Evolutionary conservation across 768 basidiomycete species (phyloP).

Genomic region (Psilocybe sp.): DNA sequence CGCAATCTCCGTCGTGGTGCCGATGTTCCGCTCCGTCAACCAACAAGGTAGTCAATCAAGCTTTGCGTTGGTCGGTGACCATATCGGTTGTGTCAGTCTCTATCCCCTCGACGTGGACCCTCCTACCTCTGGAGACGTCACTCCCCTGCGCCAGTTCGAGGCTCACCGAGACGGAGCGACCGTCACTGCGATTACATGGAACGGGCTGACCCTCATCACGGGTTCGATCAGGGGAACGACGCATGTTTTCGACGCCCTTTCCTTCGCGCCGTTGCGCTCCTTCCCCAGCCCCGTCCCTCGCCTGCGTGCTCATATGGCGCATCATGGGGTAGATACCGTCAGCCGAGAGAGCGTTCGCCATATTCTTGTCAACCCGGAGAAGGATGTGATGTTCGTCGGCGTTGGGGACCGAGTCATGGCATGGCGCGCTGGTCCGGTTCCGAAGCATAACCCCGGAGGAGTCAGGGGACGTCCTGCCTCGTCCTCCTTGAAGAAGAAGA

Average conservation of each 20-base stretch:
- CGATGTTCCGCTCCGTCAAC: conserved; percentile 40
- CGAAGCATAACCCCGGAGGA: conserved; percentile 26
- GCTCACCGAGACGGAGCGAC: conserved; percentile 59
- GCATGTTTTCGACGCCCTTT: conserved; percentile 64
- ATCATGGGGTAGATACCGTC: conserved; percentile 8
- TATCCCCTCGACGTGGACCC: conserved; percentile 45
- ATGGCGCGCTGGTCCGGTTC: conserved; percentile 59
- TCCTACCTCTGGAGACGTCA: conserved; percentile 10
- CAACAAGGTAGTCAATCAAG: conserved; percentile 25
- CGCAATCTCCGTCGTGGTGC: conserved; percentile 45
- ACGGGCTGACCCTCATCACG: conserved; percentile 54
- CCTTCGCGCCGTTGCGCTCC: conserved; percentile 51
- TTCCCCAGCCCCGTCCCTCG: conserved; percentile 49
- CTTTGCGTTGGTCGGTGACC: conserved; percentile 64
- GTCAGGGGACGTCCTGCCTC: conserved; percentile 30
- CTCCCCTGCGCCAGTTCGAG: conserved; percentile 49
- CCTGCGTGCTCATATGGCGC: conserved; percentile 19
- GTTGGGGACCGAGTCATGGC: conserved; percentile 63
- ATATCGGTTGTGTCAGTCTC: conserved; percentile 59
- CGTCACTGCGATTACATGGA: conserved; percentile 65
- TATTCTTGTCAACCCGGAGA: conserved; percentile 53
- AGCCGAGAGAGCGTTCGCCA: conserved; percentile 47
- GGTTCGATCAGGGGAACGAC: conserved; percentile 64
- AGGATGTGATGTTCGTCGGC: conserved; percentile 53
- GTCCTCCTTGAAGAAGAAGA: conserved; percentile 30